A percentile compares a stretch with the other conserved stretches of the same genome.
Conservation (phyloP, 768 basidiomycete genomes). For the Amanita rubescens region DNA sequence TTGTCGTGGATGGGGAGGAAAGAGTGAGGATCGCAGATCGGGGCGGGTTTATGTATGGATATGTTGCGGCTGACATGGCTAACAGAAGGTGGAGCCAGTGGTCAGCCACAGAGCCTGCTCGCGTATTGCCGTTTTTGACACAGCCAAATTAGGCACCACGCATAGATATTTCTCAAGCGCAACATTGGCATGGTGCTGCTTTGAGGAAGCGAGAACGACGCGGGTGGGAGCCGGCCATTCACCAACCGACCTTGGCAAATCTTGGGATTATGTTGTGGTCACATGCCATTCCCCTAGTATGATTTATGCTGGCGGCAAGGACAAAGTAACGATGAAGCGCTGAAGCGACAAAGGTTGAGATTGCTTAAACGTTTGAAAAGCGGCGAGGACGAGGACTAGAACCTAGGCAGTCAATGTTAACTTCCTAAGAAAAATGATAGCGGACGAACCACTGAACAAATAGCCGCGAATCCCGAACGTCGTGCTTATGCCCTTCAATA, state of each 20-base stretch:
- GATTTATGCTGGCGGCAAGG: background rate
- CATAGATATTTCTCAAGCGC: background rate
- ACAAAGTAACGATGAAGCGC: background rate
- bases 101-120: slow-evolving; percentile 6
- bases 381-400: background rate
- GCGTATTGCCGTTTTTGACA: background rate
- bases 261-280: background rate
- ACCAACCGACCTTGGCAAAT: background rate
- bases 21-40: background rate
- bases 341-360: background rate
- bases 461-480: no score
- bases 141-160: background rate
- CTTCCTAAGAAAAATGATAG: slow-evolving; percentile 1
- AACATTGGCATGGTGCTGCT: background rate
- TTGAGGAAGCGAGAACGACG: background rate
- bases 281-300: background rate
- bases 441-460: background rate
- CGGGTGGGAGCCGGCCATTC: background rate
- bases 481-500: no score
- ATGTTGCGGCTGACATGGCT: slow-evolving; percentile 4
- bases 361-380: slow-evolving; percentile 1
- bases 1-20: background rate
- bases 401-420: slow-evolving; percentile 2
- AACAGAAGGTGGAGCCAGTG: background rate
- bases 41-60: background rate